phyloP scores from a whole-genome alignment of 164 flowering plant species.

The Akebia trifoliata region DNA sequence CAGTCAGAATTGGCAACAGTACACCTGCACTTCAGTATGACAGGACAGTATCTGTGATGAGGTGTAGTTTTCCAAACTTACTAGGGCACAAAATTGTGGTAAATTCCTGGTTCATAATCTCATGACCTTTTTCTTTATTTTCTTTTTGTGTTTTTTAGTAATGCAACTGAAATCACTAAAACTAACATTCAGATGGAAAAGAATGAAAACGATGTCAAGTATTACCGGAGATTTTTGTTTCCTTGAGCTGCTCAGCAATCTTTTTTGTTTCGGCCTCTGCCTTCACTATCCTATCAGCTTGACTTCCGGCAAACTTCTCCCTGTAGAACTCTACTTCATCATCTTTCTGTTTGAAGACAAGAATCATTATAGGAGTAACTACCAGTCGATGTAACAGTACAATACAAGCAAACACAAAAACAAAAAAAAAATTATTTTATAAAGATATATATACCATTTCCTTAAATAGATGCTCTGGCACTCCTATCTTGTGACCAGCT shows the following conservation, averaged over 20 bases:
- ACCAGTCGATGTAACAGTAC: neutral
- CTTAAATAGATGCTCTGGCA: slow-evolving; percentile 73
- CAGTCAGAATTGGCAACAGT: too few relatives aligned
- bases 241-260: slow-evolving; percentile 57
- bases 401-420: neutral
- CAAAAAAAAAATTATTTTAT: neutral
- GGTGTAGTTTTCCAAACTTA: too few relatives aligned
- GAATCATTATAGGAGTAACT: neutral
- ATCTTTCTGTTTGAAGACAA: slow-evolving; percentile 48
- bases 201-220: neutral
- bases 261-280: slow-evolving; percentile 67
- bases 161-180: neutral
- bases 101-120: too few relatives aligned
- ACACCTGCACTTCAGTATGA: too few relatives aligned
- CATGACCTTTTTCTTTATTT: too few relatives aligned
- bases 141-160: too few relatives aligned
- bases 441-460: slow-evolving; percentile 54
- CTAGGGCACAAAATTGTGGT: too few relatives aligned
- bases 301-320: slow-evolving; percentile 87
- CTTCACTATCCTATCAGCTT: slow-evolving; percentile 68
- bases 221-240: slow-evolving; percentile 64
- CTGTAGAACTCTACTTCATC: slow-evolving; percentile 56
- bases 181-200: neutral
- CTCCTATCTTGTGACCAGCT: slow-evolving; percentile 71
- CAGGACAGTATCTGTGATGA: too few relatives aligned